Evolutionary conservation across 768 basidiomycete species (phyloP), one percentile per base, ranked within the genome.

Genomic region (Mycena latifolia): DNA sequence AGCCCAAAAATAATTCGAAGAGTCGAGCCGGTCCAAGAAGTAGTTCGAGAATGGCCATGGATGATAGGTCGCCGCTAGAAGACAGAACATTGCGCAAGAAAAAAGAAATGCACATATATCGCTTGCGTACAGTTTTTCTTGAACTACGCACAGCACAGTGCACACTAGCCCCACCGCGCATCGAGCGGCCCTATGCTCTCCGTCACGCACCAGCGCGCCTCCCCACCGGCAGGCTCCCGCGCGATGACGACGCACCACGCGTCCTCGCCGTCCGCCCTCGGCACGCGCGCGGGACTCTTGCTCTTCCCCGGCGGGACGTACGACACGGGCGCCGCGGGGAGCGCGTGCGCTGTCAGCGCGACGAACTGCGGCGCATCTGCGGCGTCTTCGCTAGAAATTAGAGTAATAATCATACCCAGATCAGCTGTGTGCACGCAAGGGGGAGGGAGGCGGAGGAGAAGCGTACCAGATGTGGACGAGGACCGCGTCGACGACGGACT

Each of bases 181-280:
- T 81, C 82, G 71, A 77, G 77, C 65, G 76, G 72, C 33, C 81
- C 80, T 27, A 80, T 61, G 67, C 82, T 83, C 67, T 89, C 84
- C 8, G 76, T 79, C 39, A 85, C 72, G 24, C 79, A 77, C 84
- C 86, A 90, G 0, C 66, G 61, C 1, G 61, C 69, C 58, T 10
- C 22, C 55, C 11, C 52, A n/a, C n/a, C n/a, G n/a, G n/a, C n/a
- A n/a, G n/a, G 60, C 35, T 55, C 64, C 55, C 69, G 75, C 48
- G 76, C 73, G 14, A 86, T 58, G 48, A 88, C 68, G 41, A 88
- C 57, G 69, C 78, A 82, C 76, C 82, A 81, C 1, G 85, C 86
- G 65, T 90, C 88, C 56, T 89, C 88, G 3, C 84, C 85, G 45
- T 88, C 82, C 14, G 55, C 69, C 28, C 82, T 77, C 4, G 88